Evolutionary conservation across 352 stramenopile genomes (phyloP).

Genomic region (Lagenidium sp.): DNA sequence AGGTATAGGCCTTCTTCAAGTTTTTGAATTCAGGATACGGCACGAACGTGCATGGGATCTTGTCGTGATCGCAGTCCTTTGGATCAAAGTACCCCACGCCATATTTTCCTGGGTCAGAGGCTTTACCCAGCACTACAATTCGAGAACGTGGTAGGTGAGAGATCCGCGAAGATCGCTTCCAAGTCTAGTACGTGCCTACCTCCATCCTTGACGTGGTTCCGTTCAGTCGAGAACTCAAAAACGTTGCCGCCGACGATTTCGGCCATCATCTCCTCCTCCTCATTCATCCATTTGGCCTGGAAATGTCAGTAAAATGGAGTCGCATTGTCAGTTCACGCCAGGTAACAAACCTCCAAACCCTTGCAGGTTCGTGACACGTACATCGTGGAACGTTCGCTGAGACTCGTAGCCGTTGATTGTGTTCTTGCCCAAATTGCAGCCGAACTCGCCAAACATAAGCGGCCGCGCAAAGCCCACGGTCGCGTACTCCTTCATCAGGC

Average conservation of each 20-base stretch:
- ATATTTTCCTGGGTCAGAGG: constrained; percentile 46
- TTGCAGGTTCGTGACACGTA: constrained; percentile 7
- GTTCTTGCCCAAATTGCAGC: constrained; percentile 51
- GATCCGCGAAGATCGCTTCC: neutral
- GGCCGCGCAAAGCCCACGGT: constrained; percentile 31
- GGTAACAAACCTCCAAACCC: neutral
- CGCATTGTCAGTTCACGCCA: too few species aligned
- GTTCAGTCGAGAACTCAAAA: constrained; percentile 73
- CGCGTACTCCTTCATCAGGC: constrained; percentile 50
- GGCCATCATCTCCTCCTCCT: constrained; percentile 58
- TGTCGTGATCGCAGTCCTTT: constrained; percentile 56
- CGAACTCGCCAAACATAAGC: constrained; percentile 66
- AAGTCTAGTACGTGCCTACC: constrained; percentile 9
- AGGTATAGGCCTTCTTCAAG: constrained; percentile 69
- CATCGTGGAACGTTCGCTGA: constrained; percentile 57
- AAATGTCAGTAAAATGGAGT: too few species aligned
- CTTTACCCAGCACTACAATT: constrained; percentile 14
- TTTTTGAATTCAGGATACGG: constrained; percentile 67
- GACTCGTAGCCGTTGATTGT: constrained; percentile 53
- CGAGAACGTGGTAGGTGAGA: neutral
- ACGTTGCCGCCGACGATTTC: constrained; percentile 71
- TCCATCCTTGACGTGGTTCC: constrained; percentile 37
- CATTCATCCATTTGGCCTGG: constrained; percentile 82
- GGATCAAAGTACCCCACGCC: constrained; percentile 67
- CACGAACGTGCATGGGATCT: constrained; percentile 38